Evolutionary conservation across 164 flowering plant species (phyloP).

Genomic region (Berberis vulgaris): DNA sequence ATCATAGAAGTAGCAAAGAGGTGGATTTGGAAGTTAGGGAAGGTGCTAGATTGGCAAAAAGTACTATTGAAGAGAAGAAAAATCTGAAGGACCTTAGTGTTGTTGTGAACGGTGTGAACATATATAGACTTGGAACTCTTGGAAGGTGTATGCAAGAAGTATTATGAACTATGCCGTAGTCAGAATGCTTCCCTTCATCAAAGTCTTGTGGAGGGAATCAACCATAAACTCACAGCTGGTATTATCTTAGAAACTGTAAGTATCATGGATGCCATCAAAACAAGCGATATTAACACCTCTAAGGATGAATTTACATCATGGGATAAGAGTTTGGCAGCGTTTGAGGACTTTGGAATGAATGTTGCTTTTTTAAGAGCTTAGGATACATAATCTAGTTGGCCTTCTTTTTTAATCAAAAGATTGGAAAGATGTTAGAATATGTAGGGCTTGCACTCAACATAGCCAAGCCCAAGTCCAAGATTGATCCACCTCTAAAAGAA

Average conservation of each 20-base stretch:
- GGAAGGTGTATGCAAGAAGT: background rate
- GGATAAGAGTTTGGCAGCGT: conserved; percentile 3
- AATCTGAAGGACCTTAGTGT: background rate
- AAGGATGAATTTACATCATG: background rate
- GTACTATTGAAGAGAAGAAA: background rate
- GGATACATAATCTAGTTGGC: background rate
- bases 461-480: no score
- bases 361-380: background rate
- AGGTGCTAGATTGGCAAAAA: background rate
- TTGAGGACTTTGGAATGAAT: conserved; percentile 2
- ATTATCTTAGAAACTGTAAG: background rate
- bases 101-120: background rate
- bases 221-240: background rate
- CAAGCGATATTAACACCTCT: background rate
- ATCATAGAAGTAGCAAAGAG: background rate
- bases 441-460: no score
- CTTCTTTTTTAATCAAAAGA: background rate
- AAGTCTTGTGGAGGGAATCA: background rate
- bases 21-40: background rate
- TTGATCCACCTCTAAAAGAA: no score
- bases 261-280: background rate
- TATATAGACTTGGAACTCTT: background rate
- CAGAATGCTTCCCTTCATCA: background rate
- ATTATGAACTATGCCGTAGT: conserved; percentile 1
- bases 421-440: background rate